Evolutionary conservation across 495 filamentous ascomycete genomes (phyloP).

Genomic region (Pseudoneurospora amorphoporcata): DNA sequence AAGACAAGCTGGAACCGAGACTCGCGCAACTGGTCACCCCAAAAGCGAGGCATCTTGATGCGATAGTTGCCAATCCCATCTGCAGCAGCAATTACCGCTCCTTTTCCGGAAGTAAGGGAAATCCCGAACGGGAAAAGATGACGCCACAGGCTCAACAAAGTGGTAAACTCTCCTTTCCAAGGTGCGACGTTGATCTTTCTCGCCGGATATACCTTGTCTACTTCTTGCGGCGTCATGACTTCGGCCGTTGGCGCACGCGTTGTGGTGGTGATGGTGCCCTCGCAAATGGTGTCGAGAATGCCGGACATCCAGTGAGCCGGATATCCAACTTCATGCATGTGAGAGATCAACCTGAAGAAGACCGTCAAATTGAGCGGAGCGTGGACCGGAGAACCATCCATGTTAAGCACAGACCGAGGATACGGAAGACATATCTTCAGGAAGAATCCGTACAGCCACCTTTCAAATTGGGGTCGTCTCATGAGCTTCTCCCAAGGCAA

Average conservation of each 20-base stretch:
- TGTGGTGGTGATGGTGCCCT: constrained; percentile 21
- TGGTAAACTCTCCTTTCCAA: constrained; percentile 13
- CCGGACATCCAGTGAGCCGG: constrained; percentile 28
- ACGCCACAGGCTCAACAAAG: constrained; percentile 23
- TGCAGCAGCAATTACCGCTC: constrained; percentile 10
- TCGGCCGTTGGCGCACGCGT: constrained; percentile 16
- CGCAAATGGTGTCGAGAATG: constrained; percentile 16
- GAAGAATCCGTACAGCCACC: constrained; percentile 25
- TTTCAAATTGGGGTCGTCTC: constrained; percentile 14
- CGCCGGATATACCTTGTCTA: constrained; percentile 10
- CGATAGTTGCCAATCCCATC: constrained; percentile 19
- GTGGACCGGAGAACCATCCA: neutral
- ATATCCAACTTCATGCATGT: constrained; percentile 24
- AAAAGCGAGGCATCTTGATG: constrained; percentile 7
- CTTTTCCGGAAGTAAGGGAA: constrained; percentile 1
- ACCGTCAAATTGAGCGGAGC: constrained; percentile 25
- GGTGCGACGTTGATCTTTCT: constrained; percentile 16
- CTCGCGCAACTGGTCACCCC: neutral
- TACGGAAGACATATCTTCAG: constrained; percentile 31
- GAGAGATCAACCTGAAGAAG: constrained; percentile 21
- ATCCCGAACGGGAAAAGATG: constrained; percentile 21
- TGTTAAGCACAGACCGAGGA: neutral
- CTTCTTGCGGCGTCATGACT: constrained; percentile 1
- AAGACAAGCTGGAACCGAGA: constrained; percentile 22
- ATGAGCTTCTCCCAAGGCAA: constrained; percentile 7